Evolutionary conservation across 768 basidiomycete genomes (phyloP).

Genomic region (Podaxis sp.): DNA sequence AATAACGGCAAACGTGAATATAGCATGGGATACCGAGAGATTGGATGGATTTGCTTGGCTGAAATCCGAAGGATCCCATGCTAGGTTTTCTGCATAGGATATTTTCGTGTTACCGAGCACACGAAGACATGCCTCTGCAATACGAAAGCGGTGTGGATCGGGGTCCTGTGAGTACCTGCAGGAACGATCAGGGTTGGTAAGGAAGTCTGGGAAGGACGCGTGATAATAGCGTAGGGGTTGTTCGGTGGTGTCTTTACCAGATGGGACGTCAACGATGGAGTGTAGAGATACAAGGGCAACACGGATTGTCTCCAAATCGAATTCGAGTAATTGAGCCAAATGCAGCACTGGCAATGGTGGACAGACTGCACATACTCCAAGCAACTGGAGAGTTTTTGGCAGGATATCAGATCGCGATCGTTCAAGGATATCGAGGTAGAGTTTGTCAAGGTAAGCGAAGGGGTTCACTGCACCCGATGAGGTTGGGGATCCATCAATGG

Average conservation of each 20-base stretch:
- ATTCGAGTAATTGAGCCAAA: not conserved
- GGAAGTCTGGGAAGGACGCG: not conserved
- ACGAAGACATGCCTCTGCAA: not conserved
- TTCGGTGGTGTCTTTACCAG: not conserved
- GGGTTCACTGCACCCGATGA: not conserved
- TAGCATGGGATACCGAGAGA: not conserved
- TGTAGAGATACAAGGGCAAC: not conserved
- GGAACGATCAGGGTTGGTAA: not conserved
- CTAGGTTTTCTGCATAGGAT: not conserved
- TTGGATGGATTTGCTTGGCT: not conserved
- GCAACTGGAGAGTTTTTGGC: not conserved
- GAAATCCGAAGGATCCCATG: too few relatives aligned
- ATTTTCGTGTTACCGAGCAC: not conserved
- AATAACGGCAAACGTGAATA: not conserved
- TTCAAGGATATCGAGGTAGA: not conserved
- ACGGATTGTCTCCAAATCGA: not conserved
- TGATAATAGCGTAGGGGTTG: not conserved
- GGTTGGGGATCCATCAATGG: not conserved
- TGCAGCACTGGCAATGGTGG: not conserved
- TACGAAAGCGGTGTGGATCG: not conserved
- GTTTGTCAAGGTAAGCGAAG: not conserved
- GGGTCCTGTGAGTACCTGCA: not conserved
- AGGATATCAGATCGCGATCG: not conserved
- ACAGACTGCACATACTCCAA: not conserved
- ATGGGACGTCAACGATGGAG: not conserved